Conservation (phyloP, 768 basidiomycete species). For the Podaxis pistillaris region DNA sequence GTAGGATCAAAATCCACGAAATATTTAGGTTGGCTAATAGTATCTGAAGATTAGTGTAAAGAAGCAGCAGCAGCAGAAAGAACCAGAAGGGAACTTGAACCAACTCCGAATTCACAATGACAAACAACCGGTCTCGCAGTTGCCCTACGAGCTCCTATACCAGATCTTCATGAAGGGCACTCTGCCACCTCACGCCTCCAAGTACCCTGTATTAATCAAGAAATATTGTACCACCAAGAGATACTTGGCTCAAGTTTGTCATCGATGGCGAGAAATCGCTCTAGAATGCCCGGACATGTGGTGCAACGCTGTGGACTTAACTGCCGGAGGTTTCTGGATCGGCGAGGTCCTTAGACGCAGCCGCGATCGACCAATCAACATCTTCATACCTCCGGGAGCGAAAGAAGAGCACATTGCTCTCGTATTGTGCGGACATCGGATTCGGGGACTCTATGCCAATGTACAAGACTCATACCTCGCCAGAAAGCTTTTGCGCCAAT, state of each 20-base stretch:
- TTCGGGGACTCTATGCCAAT: slow-evolving; percentile 7
- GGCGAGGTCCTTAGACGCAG: slow-evolving; percentile 4
- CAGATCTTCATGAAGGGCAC: slow-evolving; percentile 5
- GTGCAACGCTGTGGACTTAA: slow-evolving; percentile 9
- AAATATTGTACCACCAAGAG: slow-evolving; percentile 9
- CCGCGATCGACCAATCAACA: background rate
- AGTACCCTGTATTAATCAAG: slow-evolving; percentile 1
- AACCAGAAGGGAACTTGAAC: background rate
- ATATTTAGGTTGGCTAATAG: background rate
- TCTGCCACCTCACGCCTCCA: background rate
- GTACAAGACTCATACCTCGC: background rate
- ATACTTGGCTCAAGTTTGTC: slow-evolving; percentile 7
- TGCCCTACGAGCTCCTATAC: slow-evolving; percentile 8
- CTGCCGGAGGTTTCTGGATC: background rate
- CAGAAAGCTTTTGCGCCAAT: background rate
- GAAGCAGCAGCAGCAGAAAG: background rate
- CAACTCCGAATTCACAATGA: slow-evolving; percentile 1
- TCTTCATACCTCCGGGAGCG: background rate
- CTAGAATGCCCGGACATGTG: slow-evolving; percentile 11
- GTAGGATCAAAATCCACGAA: background rate
- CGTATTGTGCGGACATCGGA: background rate
- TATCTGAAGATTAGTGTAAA: background rate
- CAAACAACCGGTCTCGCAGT: slow-evolving; percentile 2
- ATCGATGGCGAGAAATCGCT: slow-evolving; percentile 9
- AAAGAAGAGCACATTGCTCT: background rate